Base-by-base conservation (phyloP, 2,329 filamentous ascomycete genomes). In the Colletotrichum liaoningense region DNA sequence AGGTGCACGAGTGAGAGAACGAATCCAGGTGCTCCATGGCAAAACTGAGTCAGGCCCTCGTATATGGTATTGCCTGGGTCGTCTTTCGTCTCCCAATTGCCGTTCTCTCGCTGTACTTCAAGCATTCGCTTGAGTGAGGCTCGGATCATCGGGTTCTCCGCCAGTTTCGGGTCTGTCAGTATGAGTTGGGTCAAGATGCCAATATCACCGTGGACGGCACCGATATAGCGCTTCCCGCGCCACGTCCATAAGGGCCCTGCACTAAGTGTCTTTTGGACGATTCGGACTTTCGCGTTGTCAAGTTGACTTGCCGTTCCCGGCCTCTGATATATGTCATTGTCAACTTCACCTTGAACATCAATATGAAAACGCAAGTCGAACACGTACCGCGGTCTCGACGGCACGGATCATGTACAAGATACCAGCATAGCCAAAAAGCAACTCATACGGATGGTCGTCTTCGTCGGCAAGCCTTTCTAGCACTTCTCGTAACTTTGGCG, bases 171-270 rank as follows among this genome's bases (percentile, higher is more conserved):
- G 67, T 88, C 86, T 2, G 90, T 90, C 22, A 89, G 84, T 1
- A 93, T 86, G 11, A 94, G 83, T 79, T 94, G 93, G 14, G 89
- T 91, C 72, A 94, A 86, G 79, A 93, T 94, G 5, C 92, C 91
- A 30, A 94, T 88, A 16, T 89, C 87, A 6, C 93, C 93, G 77
- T 94, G 92, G 0, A 88, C 90, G 5, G 92, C 90, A 1, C 93
- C 93, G 42, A 93, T 84, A 77, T 93, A 93, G 22, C 83, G 79
- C 76, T 89, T 90, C 16, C 87, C 88, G 72, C 90, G 88, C 89
- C 90, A 94, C 74, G 86, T 87, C 93, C 92, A 94, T 79, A 81
- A 52, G 81, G 80, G 5, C 79, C 81, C n/a, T 85, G 68, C 63
- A 1, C 33, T 56, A 24, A 71, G 68, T 14, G n/a, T 35, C n/a